phyloP scores from a whole-genome alignment of 2,329 filamentous ascomycete genomes.

The Phaeosphaeriaceae sp. region DNA sequence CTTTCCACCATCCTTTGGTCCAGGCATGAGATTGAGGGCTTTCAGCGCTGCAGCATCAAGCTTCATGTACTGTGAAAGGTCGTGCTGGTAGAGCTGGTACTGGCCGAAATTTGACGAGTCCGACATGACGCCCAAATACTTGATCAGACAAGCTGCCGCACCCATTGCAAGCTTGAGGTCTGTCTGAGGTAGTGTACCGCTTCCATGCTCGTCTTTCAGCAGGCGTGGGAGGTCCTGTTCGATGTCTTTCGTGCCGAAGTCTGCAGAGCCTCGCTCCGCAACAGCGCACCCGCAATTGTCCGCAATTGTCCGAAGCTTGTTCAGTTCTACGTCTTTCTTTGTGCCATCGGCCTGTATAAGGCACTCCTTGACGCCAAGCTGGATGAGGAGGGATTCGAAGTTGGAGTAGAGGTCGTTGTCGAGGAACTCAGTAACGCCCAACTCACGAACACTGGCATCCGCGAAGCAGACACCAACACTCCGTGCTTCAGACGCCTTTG shows the following conservation, averaged over 20 bases:
- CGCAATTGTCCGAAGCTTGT: slow-evolving; percentile 86
- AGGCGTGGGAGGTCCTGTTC: slow-evolving; percentile 91
- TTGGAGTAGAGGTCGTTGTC: slow-evolving; percentile 99
- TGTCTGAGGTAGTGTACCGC: slow-evolving; percentile 81
- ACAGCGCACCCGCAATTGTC: slow-evolving; percentile 92
- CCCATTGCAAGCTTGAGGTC: slow-evolving; percentile 97
- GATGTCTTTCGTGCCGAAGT: slow-evolving; percentile 90
- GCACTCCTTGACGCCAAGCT: slow-evolving; percentile 94
- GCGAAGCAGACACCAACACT: slow-evolving; percentile 96
- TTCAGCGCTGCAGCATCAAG: slow-evolving; percentile 92
- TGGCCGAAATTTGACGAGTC: slow-evolving; percentile 96
- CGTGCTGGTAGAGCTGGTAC: slow-evolving; percentile 96
- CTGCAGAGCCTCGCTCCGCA: slow-evolving; percentile 75
- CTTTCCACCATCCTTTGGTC: slow-evolving; percentile 91
- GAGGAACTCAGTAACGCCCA: slow-evolving; percentile 97
- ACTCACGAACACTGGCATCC: slow-evolving; percentile 92
- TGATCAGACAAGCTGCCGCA: slow-evolving; percentile 89
- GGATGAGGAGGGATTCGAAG: slow-evolving; percentile 94
- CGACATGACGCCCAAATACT: slow-evolving; percentile 88
- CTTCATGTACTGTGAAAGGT: slow-evolving; percentile 97
- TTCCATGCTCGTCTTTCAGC: slow-evolving; percentile 83
- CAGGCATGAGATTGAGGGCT: slow-evolving; percentile 96
- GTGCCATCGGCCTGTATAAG: slow-evolving; percentile 79
- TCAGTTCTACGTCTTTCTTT: slow-evolving; percentile 86
- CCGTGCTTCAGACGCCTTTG: slow-evolving; percentile 84